Percentiles rank a stretch among this genome's conserved stretches.
Evolutionary conservation across 495 filamentous ascomycete genomes (phyloP).

Genomic region (Amorphotheca resinae): DNA sequence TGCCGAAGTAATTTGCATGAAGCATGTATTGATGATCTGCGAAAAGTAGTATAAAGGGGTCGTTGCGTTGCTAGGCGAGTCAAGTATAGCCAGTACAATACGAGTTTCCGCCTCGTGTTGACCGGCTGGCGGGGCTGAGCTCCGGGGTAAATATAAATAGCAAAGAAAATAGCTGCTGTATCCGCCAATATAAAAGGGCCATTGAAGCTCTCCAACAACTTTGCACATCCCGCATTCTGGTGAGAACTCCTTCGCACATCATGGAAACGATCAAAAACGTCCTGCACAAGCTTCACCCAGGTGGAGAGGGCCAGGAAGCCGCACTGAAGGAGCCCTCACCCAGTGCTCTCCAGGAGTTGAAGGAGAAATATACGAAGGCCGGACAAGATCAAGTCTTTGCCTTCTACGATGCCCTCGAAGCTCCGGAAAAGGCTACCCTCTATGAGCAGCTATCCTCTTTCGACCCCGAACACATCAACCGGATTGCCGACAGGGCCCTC

Average conservation of each 20-base stretch:
- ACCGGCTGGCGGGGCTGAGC: slow-evolving; percentile 13
- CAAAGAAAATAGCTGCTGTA: slow-evolving; percentile 1
- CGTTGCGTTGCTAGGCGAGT: slow-evolving; percentile 1
- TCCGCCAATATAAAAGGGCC: slow-evolving; percentile 1
- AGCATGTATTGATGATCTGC: too few species aligned
- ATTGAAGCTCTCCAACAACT: slow-evolving; percentile 3
- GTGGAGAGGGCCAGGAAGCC: slow-evolving; percentile 30
- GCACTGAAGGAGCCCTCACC: slow-evolving; percentile 51
- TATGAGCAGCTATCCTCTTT: slow-evolving; percentile 72
- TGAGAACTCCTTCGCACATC: slow-evolving; percentile 1
- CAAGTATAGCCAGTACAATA: too few species aligned
- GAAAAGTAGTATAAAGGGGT: too few species aligned
- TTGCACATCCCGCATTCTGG: background rate
- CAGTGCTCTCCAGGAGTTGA: slow-evolving; percentile 61
- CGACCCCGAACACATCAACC: slow-evolving; percentile 72
- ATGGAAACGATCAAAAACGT: slow-evolving; percentile 29
- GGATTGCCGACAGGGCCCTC: slow-evolving; percentile 67
- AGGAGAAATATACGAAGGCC: slow-evolving; percentile 63
- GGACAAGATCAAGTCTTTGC: slow-evolving; percentile 84
- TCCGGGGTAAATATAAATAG: too few species aligned
- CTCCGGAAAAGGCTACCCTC: slow-evolving; percentile 60
- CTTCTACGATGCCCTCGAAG: slow-evolving; percentile 70
- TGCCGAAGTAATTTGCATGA: too few species aligned
- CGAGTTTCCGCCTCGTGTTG: background rate
- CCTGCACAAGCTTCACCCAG: slow-evolving; percentile 42